Evolutionary conservation across 2,329 filamentous ascomycete genomes (phyloP), one percentile per base, ranked within the genome.

Genomic region (Epichloe elymi): DNA sequence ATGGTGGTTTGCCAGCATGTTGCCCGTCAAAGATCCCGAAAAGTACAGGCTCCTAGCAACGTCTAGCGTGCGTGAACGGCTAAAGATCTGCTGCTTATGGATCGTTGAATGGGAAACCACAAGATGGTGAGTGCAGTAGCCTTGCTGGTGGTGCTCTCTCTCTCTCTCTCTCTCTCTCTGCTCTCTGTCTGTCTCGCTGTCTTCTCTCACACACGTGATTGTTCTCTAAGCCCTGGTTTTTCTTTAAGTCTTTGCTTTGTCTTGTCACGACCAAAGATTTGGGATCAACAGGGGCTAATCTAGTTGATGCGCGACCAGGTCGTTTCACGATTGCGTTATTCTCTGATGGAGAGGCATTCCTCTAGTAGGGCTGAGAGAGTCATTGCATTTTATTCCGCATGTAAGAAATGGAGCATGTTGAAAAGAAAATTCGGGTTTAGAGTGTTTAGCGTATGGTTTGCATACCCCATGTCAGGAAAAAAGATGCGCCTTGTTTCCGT

Each of bases 1-100:
- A 0, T 95, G 89, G 76, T 96, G 90, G 90, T 85, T 95, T 57
- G 89, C 86, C 10, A 87, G 81, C 60, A 82, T 93, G 19, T 67
- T 95, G 12, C 88, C 88, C 0, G 81, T 93, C 38, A 76, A 78
- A 14, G 86, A 93, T 26, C 71, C 80, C 30, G 85, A 93, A 59
- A 94, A 91, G 63, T 94, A 95, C 58, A 74, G 77, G 12, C 69
- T 96, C 19, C 68, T 96, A 14, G 74, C 74, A 12, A 85, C 84
- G 5, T 82, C 75, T 3, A 91, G 86, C 57, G 88, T 95, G 4
- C 75, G 90, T 53, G 82, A 89, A 60, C 74, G 90, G 51, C 67
- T 95, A 51, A 94, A 95, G 70, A 84, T 95, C 47, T 88, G 86
- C 54, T 86, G 84, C 48, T 70, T 70, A 40, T 95, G 89, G 89